phyloP scores from a whole-genome alignment of 352 stramenopile species.

The Plasmopara halstedii region DNA sequence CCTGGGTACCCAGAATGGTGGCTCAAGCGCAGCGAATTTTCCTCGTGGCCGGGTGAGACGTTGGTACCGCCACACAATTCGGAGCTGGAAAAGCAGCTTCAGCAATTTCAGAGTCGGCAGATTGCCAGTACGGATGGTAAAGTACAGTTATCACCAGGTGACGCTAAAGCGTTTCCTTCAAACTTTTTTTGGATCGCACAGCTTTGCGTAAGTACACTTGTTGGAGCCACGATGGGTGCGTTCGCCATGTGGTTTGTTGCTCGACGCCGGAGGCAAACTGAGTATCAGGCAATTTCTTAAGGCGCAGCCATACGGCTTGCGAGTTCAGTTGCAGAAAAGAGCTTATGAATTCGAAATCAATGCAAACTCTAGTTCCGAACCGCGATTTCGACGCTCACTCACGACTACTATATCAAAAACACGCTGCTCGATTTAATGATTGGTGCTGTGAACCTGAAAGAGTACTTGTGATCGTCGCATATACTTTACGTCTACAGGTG shows the following conservation, averaged over 20 bases:
- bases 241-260: slow-evolving; percentile 26
- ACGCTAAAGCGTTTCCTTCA: slow-evolving; percentile 1
- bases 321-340: too few species aligned
- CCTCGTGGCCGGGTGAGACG: slow-evolving; percentile 56
- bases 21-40: slow-evolving; percentile 53
- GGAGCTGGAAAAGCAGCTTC: slow-evolving; percentile 33
- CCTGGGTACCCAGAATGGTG: slow-evolving; percentile 63
- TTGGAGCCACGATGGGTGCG: slow-evolving; percentile 26
- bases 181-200: slow-evolving; percentile 14
- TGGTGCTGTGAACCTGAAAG: too few species aligned
- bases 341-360: too few species aligned
- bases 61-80: slow-evolving; percentile 34
- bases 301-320: not conserved
- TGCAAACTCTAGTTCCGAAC: too few species aligned
- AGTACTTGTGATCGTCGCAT: too few species aligned
- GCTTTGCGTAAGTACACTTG: slow-evolving; percentile 19
- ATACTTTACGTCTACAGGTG: too few species aligned
- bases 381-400: too few species aligned
- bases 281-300: slow-evolving; percentile 30
- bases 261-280: slow-evolving; percentile 16
- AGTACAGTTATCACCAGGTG: slow-evolving; percentile 1
- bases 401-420: too few species aligned
- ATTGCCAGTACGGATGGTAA: slow-evolving; percentile 8
- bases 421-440: too few species aligned
- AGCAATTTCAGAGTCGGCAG: slow-evolving; percentile 25